Conservation (phyloP, 306 rosid genomes). For the Gynostemma pentaphyllum region DNA sequence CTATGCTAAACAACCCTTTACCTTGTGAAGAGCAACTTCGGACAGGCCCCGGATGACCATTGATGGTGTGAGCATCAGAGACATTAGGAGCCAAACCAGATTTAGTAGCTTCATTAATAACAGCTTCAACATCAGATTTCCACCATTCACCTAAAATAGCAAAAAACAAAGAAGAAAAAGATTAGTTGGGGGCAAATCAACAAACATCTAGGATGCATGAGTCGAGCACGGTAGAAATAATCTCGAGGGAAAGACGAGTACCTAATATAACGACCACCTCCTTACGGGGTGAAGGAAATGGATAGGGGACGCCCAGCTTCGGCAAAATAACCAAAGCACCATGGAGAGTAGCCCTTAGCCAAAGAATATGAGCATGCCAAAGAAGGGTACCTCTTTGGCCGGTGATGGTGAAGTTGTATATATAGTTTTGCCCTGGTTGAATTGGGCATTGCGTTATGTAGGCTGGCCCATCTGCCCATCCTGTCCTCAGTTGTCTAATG, state of each 20-base stretch:
- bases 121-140: slow-evolving; percentile 77
- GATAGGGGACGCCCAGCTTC: slow-evolving; percentile 79
- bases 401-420: slow-evolving; percentile 67
- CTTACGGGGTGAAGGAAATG: slow-evolving; percentile 62
- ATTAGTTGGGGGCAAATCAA: background rate
- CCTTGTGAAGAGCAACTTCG: slow-evolving; percentile 45
- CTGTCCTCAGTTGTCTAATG: slow-evolving; percentile 51
- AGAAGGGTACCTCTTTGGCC: slow-evolving; percentile 87
- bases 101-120: slow-evolving; percentile 60
- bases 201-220: background rate
- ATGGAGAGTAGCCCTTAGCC: slow-evolving; percentile 81
- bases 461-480: slow-evolving; percentile 96
- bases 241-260: background rate
- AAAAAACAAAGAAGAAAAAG: background rate
- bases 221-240: background rate
- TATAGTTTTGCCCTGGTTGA: slow-evolving; percentile 46
- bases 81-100: slow-evolving; percentile 82
- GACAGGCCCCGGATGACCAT: slow-evolving; percentile 54
- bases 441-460: slow-evolving; percentile 88
- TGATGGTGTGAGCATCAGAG: slow-evolving; percentile 76
- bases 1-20: background rate
- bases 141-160: slow-evolving; percentile 79
- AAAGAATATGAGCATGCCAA: slow-evolving; percentile 87
- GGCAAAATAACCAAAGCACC: slow-evolving; percentile 80
- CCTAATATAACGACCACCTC: slow-evolving; percentile 53